A percentile compares a stretch with the other conserved stretches of the same genome.
Conservation (phyloP, 2,329 filamentous ascomycete genomes). For the Neodidymelliopsis sp. region DNA sequence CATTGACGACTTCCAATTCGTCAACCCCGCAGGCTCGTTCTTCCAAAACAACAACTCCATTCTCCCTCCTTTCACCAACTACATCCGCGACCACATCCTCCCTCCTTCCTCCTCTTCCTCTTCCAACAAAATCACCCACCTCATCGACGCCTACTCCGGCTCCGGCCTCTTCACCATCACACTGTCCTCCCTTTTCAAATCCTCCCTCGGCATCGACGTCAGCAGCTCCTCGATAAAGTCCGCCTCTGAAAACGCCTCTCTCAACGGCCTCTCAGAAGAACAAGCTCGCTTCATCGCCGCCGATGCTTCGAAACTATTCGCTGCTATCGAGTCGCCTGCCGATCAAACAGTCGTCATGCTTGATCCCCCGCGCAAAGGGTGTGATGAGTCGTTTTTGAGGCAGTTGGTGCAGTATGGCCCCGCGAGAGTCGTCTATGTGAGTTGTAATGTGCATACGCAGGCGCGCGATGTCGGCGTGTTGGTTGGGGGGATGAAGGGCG, state of each 20-base stretch:
- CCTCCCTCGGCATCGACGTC: slow-evolving; percentile 90
- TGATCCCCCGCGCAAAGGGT: slow-evolving; percentile 95
- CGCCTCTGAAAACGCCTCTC: slow-evolving; percentile 77
- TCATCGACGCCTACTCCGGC: slow-evolving; percentile 97
- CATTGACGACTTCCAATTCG: slow-evolving; percentile 82
- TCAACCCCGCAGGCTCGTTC: slow-evolving; percentile 91
- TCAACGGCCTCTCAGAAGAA: slow-evolving; percentile 73
- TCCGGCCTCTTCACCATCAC: slow-evolving; percentile 97
- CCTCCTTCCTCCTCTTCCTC: slow-evolving; percentile 51
- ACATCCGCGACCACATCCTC: slow-evolving; percentile 82
- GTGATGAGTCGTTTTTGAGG: slow-evolving; percentile 80
- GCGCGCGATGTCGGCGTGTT: slow-evolving; percentile 89
- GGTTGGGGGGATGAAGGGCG: slow-evolving; percentile 69
- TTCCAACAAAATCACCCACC: slow-evolving; percentile 72
- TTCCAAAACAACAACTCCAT: slow-evolving; percentile 99
- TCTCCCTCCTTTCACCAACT: slow-evolving; percentile 82
- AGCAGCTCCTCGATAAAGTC: slow-evolving; percentile 77
- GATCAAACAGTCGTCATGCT: slow-evolving; percentile 92
- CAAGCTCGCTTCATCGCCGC: slow-evolving; percentile 87
- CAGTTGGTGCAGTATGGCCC: slow-evolving; percentile 84
- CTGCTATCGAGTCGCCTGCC: slow-evolving; percentile 73
- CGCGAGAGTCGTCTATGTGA: slow-evolving; percentile 86
- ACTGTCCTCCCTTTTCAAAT: slow-evolving; percentile 79
- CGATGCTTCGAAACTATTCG: slow-evolving; percentile 85
- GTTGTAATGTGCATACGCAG: slow-evolving; percentile 98